These are phyloP conservation scores for Dioszegia crocea DNA, from an alignment of 768 basidiomycete species.

Conservation along the genomic window DNA sequence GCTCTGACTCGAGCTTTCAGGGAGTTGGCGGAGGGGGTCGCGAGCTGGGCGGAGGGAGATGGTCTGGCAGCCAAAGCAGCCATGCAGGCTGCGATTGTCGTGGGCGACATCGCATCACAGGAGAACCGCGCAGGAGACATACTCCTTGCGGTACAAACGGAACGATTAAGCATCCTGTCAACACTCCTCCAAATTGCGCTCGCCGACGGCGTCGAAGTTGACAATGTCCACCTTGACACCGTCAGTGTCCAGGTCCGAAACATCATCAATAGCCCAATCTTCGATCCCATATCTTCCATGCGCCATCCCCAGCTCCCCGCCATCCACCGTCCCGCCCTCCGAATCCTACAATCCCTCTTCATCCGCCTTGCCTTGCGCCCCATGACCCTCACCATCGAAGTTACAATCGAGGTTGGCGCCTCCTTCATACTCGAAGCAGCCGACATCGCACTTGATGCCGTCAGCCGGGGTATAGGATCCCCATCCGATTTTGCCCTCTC, in stretches of 20 bases:
- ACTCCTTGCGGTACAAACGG: conserved; percentile 74
- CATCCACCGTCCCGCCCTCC: conserved; percentile 75
- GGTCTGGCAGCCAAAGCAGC: conserved; percentile 56
- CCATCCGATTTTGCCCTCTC: conserved; percentile 26
- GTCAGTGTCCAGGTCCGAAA: conserved; percentile 28
- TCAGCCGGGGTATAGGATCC: conserved; percentile 7
- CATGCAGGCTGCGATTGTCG: conserved; percentile 59
- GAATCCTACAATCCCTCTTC: conserved; percentile 59
- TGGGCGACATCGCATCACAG: conserved; percentile 69
- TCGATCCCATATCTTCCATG: conserved; percentile 69
- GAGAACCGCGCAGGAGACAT: conserved; percentile 65
- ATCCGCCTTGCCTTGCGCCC: neutral
- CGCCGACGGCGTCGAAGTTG: conserved; percentile 52
- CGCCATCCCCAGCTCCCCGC: conserved; percentile 61
- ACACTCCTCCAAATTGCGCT: conserved; percentile 74
- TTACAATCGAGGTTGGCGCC: conserved; percentile 59
- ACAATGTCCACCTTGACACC: conserved; percentile 59
- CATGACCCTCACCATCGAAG: conserved; percentile 52
- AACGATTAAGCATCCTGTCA: conserved; percentile 68
- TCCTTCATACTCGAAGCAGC: conserved; percentile 58
- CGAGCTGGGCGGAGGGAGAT: conserved; percentile 64
- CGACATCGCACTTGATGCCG: conserved; percentile 28
- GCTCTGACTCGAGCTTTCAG: conserved; percentile 75
- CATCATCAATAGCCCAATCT: conserved; percentile 60
- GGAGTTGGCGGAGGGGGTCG: conserved; percentile 61